phyloP scores from a whole-genome alignment of 768 basidiomycete species.

The Chiua virens region DNA sequence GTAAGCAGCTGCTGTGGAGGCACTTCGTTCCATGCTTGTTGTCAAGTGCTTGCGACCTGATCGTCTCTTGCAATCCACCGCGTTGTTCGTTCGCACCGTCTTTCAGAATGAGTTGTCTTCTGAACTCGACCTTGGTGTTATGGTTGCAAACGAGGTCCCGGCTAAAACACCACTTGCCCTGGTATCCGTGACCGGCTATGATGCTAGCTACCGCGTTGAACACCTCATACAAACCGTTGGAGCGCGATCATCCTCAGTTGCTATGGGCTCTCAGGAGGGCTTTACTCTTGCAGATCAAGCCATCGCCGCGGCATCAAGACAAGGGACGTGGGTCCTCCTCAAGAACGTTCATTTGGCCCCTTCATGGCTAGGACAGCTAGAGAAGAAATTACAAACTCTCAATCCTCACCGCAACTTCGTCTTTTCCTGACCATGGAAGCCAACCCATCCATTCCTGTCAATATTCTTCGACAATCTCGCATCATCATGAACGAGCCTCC shows the following conservation, averaged over 20 bases:
- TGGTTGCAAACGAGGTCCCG: conserved; percentile 79
- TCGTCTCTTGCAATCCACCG: conserved; percentile 81
- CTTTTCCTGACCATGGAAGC: conserved; percentile 99
- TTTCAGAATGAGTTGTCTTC: conserved; percentile 85
- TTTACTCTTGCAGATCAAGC: conserved; percentile 95
- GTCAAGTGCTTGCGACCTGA: conserved; percentile 94
- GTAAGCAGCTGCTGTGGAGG: conserved; percentile 62
- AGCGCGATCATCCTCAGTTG: conserved; percentile 81
- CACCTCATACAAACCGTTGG: conserved; percentile 78
- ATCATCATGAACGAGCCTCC: conserved; percentile 99
- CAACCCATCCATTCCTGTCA: conserved; percentile 91
- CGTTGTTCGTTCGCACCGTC: conserved; percentile 68
- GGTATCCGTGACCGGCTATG: conserved; percentile 93
- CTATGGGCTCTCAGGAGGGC: conserved; percentile 99
- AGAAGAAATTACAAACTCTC: conserved; percentile 93
- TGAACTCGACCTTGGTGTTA: conserved; percentile 68
- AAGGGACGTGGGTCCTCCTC: conserved; percentile 94
- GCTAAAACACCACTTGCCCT: conserved; percentile 84
- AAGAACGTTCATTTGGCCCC: conserved; percentile 98
- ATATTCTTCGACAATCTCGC: conserved; percentile 93
- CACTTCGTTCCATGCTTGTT: conserved; percentile 72
- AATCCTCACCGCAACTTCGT: conserved; percentile 88
- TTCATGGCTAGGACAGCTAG: conserved; percentile 92
- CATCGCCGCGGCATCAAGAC: conserved; percentile 86
- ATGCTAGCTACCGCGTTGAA: conserved; percentile 97